Evolutionary conservation across 2,329 filamentous ascomycete genomes (phyloP).

Genomic region (Trichoderma simmonsii): DNA sequence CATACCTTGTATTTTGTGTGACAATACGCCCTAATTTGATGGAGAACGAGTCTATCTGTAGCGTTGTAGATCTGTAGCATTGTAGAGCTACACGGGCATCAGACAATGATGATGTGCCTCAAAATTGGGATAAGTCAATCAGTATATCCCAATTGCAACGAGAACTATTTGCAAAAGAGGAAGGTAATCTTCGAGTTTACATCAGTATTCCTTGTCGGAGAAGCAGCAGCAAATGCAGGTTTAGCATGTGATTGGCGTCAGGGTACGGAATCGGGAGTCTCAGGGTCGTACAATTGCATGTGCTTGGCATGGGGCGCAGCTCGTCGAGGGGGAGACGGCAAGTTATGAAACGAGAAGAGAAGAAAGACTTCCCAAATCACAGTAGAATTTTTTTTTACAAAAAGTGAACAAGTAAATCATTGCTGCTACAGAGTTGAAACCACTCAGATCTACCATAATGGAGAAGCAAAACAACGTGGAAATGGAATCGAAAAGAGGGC

Average conservation of each 20-base stretch:
- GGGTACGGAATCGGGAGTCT: background rate
- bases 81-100: background rate
- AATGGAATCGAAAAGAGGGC: background rate
- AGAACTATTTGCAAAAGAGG: background rate
- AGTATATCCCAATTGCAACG: background rate
- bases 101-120: background rate
- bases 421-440: background rate
- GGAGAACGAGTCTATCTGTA: background rate
- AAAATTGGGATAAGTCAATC: background rate
- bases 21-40: background rate
- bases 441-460: background rate
- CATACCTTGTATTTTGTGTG: background rate
- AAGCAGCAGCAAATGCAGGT: background rate
- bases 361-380: no score
- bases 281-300: background rate
- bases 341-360: background rate
- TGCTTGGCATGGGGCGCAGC: background rate
- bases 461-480: background rate
- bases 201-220: background rate
- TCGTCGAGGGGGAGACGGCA: background rate
- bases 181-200: background rate
- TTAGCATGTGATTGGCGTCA: slow-evolving; percentile 11
- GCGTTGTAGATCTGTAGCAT: background rate
- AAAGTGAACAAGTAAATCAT: background rate
- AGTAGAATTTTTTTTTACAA: background rate